A percentile compares a stretch with the other conserved stretches of the same genome.
These are phyloP conservation scores for Tolypocladium tundrense DNA, from an alignment of 2,329 filamentous ascomycete species.

Conservation along the genomic window DNA sequence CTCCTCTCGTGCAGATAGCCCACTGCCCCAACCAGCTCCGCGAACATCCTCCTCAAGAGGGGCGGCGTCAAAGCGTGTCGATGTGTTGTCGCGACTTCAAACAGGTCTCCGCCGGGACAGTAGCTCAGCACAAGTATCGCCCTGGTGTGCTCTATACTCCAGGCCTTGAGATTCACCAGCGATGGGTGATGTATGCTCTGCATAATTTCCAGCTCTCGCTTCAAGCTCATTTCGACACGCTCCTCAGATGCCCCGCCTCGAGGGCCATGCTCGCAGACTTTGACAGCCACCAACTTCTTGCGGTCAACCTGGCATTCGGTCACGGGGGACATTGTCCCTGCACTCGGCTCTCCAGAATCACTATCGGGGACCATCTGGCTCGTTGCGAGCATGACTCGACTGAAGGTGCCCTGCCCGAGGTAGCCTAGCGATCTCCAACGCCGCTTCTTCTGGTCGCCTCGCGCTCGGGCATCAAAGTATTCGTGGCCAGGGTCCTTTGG, in stretches of 20 bases:
- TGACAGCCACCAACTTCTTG: slow-evolving; percentile 85
- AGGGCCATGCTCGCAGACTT: slow-evolving; percentile 90
- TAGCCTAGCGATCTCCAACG: slow-evolving; percentile 71
- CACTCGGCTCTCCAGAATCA: slow-evolving; percentile 14
- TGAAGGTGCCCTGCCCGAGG: slow-evolving; percentile 91
- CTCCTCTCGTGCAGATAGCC: slow-evolving; percentile 73
- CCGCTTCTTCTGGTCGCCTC: slow-evolving; percentile 58
- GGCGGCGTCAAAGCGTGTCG: slow-evolving; percentile 55
- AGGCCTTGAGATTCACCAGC: slow-evolving; percentile 82
- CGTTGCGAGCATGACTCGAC: slow-evolving; percentile 83
- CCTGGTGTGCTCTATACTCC: slow-evolving; percentile 72
- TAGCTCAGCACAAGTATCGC: slow-evolving; percentile 83
- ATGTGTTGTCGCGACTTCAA: slow-evolving; percentile 75
- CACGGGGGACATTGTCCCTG: slow-evolving; percentile 21
- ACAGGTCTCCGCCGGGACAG: slow-evolving; percentile 88
- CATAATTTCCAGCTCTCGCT: slow-evolving; percentile 91
- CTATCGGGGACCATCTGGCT: slow-evolving; percentile 53
- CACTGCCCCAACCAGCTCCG: slow-evolving; percentile 78
- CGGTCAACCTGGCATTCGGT: slow-evolving; percentile 35
- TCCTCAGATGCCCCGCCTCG: slow-evolving; percentile 89
- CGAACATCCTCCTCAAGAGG: slow-evolving; percentile 75
- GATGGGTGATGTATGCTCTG: slow-evolving; percentile 81
- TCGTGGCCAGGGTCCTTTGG: slow-evolving; percentile 37
- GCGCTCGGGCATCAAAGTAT: slow-evolving; percentile 59
- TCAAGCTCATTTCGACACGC: slow-evolving; percentile 83